Evolutionary conservation across 2,329 filamentous ascomycete species (phyloP), one percentile per base, ranked within the genome.

Genomic region (Fusarium sambucinum): DNA sequence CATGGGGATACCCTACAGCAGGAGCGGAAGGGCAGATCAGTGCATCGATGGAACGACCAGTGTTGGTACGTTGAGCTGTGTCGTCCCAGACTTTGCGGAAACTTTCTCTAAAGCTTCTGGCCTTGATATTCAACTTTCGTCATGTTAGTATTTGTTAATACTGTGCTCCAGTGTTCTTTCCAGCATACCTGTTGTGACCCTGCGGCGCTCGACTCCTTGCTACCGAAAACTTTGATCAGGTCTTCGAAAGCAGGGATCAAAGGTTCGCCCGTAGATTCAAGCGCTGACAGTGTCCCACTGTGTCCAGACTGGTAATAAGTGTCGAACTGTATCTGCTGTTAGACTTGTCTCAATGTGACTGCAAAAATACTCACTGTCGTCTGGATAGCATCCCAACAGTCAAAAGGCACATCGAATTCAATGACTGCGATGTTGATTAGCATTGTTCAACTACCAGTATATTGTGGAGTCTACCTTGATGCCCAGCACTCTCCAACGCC

Each of bases 361-460:
- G 2, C 2, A 33, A 16, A 7, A 7, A 13, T 1, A 32, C 32
- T 46, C 4, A 52, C 40, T 0, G 48, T 52, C 13, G 19, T 32
- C 37, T 59, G 40, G 13, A 33, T 29, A 40, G 40, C 55, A 0
- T 63, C 59, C 63, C 63, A 66, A 32, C 47, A 59, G n/a, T 58
- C 54, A 21, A 66, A 55, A 1, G 59, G 59, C 2, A 46, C 35
- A 17, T 66, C 41, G 6, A 63, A 59, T 14, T 59, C 51, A 11
- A 66, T 23, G 3, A 66, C 63, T 66, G n/a, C n/a, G n/a, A n/a
- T n/a, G n/a, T n/a, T n/a, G n/a, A n/a, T n/a, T n/a, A n/a, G n/a
- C n/a, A n/a, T n/a, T n/a, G n/a, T n/a, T n/a, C n/a, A n/a, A n/a
- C n/a, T n/a, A n/a, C n/a, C n/a, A n/a, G n/a, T n/a, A n/a, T n/a